Base-by-base conservation (phyloP, 495 filamentous ascomycete genomes). In the Neurospora terricola region DNA sequence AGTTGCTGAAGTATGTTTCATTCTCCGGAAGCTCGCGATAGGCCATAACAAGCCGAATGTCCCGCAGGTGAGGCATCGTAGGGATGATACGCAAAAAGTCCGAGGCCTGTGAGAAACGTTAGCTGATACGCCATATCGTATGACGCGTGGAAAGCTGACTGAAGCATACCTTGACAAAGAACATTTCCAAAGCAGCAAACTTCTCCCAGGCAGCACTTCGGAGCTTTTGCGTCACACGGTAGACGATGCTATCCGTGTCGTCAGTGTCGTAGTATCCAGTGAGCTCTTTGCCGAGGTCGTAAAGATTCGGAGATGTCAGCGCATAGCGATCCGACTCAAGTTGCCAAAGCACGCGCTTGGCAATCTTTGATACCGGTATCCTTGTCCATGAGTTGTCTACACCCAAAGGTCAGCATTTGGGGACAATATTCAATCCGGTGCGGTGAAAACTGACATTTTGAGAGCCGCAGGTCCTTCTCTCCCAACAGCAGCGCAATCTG, bases 1-100 rank as follows among this genome's bases (percentile, higher is more conserved):
- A 86, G 10, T 75, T 80, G n/a, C 48, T 73, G 62, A 79, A 77
- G 40, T 80, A 78, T 11, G 76, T 72, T 73, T 86, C 83, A 69
- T 78, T 78, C 69, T 85, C 84, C 12, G 84, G 82, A 45, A 89
- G 81, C 72, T 89, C 87, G 39, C 81, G 78, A 73, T 89, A 88
- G 38, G 82, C 81, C 70, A 89, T 82, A 4, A 82, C 78, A 54
- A 92, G 82, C 69, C 87, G 85, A 54, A 94, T 68, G 71, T 88
- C 86, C 38, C 87, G 86, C 23, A 94, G 86, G 79, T 94, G 92
- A 66, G 88, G 88, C 71, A 92, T 87, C 74, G 89, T 89, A 18
- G 91, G 90, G 38, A 92, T 87, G 42, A 91, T 87, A 76, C 87
- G 88, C 85, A 91, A 88, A 80, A 94, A 92, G 78, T 94, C 92